phyloP scores from a whole-genome alignment of 208 protist species.

The Novymonas esmeraldas region DNA sequence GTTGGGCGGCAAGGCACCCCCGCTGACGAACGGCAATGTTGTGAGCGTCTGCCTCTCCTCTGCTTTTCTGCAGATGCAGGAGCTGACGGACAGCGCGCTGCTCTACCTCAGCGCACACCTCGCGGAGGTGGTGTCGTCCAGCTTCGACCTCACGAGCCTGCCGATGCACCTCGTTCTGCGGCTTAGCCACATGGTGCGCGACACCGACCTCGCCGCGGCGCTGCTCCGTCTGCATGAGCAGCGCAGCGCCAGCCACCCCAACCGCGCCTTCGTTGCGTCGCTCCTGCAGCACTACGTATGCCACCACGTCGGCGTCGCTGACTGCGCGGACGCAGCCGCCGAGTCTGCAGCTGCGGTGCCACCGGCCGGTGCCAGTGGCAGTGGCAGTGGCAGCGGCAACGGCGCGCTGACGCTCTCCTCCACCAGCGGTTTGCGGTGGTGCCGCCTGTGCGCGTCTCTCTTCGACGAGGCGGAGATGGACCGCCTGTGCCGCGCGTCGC shows the following conservation, averaged over 20 bases:
- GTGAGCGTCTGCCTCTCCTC: conserved; percentile 73
- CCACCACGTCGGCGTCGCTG: conserved; percentile 18
- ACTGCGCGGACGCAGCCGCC: neutral
- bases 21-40: conserved; percentile 52
- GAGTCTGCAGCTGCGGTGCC: neutral
- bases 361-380: neutral
- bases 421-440: conserved; percentile 57
- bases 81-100: conserved; percentile 58
- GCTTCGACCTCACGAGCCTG: conserved; percentile 64
- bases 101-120: conserved; percentile 62
- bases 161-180: conserved; percentile 54
- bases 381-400: neutral
- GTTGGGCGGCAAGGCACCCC: conserved; percentile 39
- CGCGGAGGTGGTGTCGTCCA: conserved; percentile 52
- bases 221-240: conserved; percentile 56
- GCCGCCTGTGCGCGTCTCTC: conserved; percentile 57
- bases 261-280: conserved; percentile 63
- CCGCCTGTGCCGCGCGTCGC: conserved; percentile 32
- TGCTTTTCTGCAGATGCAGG: conserved; percentile 69
- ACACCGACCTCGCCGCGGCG: conserved; percentile 46
- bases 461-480: conserved; percentile 53
- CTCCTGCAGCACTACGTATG: conserved; percentile 60
- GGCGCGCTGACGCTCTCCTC: conserved; percentile 1
- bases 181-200: conserved; percentile 48
- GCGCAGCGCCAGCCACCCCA: conserved; percentile 33